Evolutionary conservation across 1,139 yeast genomes (phyloP).

Genomic region (Hemisphaericaspora subhashii): DNA sequence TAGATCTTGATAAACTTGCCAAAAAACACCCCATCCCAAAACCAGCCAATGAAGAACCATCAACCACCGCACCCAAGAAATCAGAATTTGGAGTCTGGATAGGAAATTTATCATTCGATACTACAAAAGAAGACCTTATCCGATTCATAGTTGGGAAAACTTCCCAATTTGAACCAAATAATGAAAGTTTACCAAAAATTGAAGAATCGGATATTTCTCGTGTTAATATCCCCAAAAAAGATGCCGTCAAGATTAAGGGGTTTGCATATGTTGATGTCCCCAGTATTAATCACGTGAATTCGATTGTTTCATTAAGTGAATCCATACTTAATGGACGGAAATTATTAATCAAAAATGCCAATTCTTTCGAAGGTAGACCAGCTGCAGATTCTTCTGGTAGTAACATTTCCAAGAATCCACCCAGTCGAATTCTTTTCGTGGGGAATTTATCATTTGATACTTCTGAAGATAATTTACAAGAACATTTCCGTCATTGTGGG

Average conservation of each 20-base stretch:
- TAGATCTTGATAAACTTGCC: conserved; percentile 57
- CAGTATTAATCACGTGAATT: conserved; percentile 59
- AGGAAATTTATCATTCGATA: conserved; percentile 87
- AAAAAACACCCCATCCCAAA: conserved; percentile 49
- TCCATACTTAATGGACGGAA: conserved; percentile 77
- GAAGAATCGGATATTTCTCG: conserved; percentile 54
- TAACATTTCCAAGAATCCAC: conserved; percentile 67
- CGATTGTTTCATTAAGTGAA: conserved; percentile 72
- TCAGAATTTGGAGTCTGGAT: conserved; percentile 85
- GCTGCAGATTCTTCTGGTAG: conserved; percentile 31
- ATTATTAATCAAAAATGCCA: conserved; percentile 77
- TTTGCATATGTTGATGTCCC: conserved; percentile 89
- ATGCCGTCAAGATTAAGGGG: conserved; percentile 64
- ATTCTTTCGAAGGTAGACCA: conserved; percentile 87
- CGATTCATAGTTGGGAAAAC: conserved; percentile 67
- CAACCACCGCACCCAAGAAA: conserved; percentile 32
- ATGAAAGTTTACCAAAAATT: conserved; percentile 41
- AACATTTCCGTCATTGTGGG: conserved; percentile 80
- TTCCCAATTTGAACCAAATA: conserved; percentile 26
- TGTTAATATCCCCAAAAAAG: conserved; percentile 66
- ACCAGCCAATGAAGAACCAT: conserved; percentile 27
- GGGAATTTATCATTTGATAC: conserved; percentile 94
- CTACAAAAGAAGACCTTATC: conserved; percentile 70
- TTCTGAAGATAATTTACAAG: conserved; percentile 73
- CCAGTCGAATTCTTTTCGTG: conserved; percentile 84